Evolutionary conservation across 2,329 filamentous ascomycete species (phyloP).

Genomic region (Furcasterigmium furcatum): DNA sequence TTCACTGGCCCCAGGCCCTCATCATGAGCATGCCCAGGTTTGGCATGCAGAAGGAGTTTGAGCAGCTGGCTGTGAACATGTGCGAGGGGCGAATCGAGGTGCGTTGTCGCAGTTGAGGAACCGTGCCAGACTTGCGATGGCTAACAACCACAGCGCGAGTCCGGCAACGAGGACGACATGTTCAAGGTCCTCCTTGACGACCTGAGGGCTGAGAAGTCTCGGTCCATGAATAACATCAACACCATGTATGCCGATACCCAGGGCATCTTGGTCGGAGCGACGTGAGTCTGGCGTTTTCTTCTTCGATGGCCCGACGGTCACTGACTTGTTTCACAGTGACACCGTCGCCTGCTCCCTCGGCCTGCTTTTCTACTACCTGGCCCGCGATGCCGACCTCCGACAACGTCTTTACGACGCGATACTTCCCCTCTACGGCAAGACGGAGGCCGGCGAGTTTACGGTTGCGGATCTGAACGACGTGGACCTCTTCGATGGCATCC

Average conservation of each 20-base stretch:
- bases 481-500: constrained; percentile 26
- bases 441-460: constrained; percentile 3
- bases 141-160: constrained; percentile 3
- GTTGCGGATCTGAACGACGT: constrained; percentile 17
- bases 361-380: constrained; percentile 12
- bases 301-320: not conserved
- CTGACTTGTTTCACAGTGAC: constrained; percentile 5
- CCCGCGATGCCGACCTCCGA: constrained; percentile 3
- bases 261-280: constrained; percentile 17
- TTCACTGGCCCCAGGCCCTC: constrained; percentile 17
- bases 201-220: constrained; percentile 15
- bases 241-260: constrained; percentile 15
- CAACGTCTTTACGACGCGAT: constrained; percentile 5
- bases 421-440: constrained; percentile 14
- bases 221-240: constrained; percentile 14
- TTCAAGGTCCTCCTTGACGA: constrained; percentile 19
- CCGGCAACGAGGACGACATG: constrained; percentile 17
- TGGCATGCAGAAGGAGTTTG: constrained; percentile 19
- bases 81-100: constrained; percentile 16
- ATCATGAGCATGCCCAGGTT: constrained; percentile 8
- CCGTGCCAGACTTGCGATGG: not conserved
- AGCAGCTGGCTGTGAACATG: constrained; percentile 43
- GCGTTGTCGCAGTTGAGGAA: too few species aligned
- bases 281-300: constrained; percentile 3
- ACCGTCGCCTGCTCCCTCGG: constrained; percentile 11